A percentile compares a stretch with the other conserved stretches of the same genome.
These are phyloP conservation scores for Kuraishia borneana DNA, from an alignment of 805 yeast species.

Conservation along the genomic window DNA sequence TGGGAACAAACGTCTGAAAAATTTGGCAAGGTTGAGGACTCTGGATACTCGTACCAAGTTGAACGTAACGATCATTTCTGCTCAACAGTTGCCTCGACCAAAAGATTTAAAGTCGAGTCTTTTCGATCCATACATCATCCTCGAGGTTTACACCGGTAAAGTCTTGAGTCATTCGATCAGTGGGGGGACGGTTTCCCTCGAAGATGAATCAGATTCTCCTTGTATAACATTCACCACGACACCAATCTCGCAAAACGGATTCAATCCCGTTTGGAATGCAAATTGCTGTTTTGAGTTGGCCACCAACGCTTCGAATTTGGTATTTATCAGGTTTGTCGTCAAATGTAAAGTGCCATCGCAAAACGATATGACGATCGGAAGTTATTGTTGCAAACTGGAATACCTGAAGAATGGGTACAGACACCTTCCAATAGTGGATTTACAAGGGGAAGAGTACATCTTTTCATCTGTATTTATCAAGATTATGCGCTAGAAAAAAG, in stretches of 20 bases:
- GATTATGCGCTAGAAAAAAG: slow-evolving; percentile 6
- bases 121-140: slow-evolving; percentile 49
- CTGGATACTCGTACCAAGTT: slow-evolving; percentile 9
- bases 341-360: slow-evolving; percentile 13
- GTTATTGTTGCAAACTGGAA: slow-evolving; percentile 46
- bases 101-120: slow-evolving; percentile 32
- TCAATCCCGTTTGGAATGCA: slow-evolving; percentile 77
- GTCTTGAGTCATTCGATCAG: slow-evolving; percentile 1
- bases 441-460: slow-evolving; percentile 65
- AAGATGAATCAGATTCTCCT: background rate
- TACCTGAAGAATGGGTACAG: slow-evolving; percentile 71
- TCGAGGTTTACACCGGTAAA: slow-evolving; percentile 44
- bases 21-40: slow-evolving; percentile 6
- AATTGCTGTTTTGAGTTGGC: slow-evolving; percentile 28
- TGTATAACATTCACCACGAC: slow-evolving; percentile 17
- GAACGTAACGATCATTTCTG: slow-evolving; percentile 51
- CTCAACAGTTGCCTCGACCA: slow-evolving; percentile 75
- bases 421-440: slow-evolving; percentile 66
- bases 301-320: slow-evolving; percentile 29
- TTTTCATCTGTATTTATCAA: slow-evolving; percentile 39
- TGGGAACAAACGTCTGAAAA: slow-evolving; percentile 6
- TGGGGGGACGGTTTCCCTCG: background rate
- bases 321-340: slow-evolving; percentile 45
- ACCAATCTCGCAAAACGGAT: slow-evolving; percentile 57
- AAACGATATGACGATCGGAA: slow-evolving; percentile 33